A percentile compares a stretch with the other conserved stretches of the same genome.
phyloP scores from a whole-genome alignment of 768 basidiomycete species.

The Tricholoma furcatifolium region DNA sequence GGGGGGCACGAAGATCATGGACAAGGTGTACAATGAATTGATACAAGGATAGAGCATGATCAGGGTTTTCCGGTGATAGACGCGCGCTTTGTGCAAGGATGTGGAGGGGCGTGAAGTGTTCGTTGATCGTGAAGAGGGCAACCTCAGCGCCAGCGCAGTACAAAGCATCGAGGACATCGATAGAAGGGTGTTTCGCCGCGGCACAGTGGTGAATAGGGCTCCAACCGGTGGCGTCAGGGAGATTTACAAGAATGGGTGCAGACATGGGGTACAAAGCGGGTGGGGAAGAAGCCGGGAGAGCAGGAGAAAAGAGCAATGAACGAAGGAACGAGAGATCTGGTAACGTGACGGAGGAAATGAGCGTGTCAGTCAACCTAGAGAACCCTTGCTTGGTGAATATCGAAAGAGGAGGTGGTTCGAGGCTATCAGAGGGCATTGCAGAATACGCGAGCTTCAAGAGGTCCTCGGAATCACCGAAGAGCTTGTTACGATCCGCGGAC shows the following conservation, averaged over 20 bases:
- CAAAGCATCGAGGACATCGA: constrained; percentile 64
- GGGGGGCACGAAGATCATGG: constrained; percentile 64
- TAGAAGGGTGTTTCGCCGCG: constrained; percentile 51
- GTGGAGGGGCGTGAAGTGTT: constrained; percentile 69
- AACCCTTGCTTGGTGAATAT: constrained; percentile 41
- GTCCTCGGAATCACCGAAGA: constrained; percentile 33
- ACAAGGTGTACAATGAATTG: constrained; percentile 68
- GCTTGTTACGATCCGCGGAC: constrained; percentile 38
- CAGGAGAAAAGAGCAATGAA: constrained; percentile 53
- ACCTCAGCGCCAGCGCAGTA: constrained; percentile 78
- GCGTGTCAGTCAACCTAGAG: constrained; percentile 43
- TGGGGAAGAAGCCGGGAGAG: constrained; percentile 37
- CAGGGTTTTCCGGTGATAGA: constrained; percentile 30
- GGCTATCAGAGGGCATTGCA: constrained; percentile 37
- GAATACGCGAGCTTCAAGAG: constrained; percentile 37
- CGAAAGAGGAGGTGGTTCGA: constrained; percentile 39
- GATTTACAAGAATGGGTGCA: constrained; percentile 62
- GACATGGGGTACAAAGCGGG: constrained; percentile 42
- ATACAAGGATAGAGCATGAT: constrained; percentile 42
- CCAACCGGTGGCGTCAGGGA: constrained; percentile 68
- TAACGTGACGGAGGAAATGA: constrained; percentile 54
- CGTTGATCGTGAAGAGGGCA: constrained; percentile 61
- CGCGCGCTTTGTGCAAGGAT: constrained; percentile 50
- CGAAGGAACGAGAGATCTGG: constrained; percentile 51
- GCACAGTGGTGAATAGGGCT: constrained; percentile 72